Evolutionary conservation across 2,329 filamentous ascomycete genomes (phyloP), one percentile per base, ranked within the genome.

Genomic region (Microdochium nivale): DNA sequence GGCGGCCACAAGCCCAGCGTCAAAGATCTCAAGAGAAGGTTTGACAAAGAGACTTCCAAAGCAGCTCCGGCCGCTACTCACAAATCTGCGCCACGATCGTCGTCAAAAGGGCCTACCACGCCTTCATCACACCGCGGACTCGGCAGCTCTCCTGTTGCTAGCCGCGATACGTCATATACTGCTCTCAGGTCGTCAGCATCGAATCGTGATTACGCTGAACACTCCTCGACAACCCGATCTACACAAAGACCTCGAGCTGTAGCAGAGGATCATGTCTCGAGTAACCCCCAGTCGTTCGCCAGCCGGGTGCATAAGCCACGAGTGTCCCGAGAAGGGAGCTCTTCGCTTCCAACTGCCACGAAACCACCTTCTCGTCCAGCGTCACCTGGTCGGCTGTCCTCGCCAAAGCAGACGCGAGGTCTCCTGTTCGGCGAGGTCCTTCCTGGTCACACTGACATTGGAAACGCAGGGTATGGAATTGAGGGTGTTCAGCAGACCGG

Each of bases 11-110:
- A 86, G 58, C 76, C 83, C n/a, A 91, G 86, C 54, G 87, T 94
- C 59, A 89, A 86, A 69, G 88, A 94, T 63, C 74, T 94, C 55
- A 84, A 88, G 61, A 88, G 85, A 67, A 84, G 80, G 51, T 94
- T 92, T 69, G 87, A 92, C 66, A 81, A 84, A 62, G 82, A 76
- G 58, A 72, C 66, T 47, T 56, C 62, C 24, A 56, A 61, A 51
- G 40, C 53, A 24, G 58, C 49, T n/a, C 23, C 58, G 47, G 55
- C 66, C 54, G 60, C 66, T 44, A 62, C 69, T 51, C 58, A 69
- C 55, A 69, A 67, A 57, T 53, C 63, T 37, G 60, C 64, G 49
- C 58, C 66, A 53, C 66, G 65, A 53, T 61, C 64, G 57, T 62
- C 60, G 58, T 62, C 61, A 54, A 66, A 67, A 63, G 64, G 70